These are phyloP conservation scores for Sonneratia alba DNA, from an alignment of 345 rosid species.

Conservation along the genomic window DNA sequence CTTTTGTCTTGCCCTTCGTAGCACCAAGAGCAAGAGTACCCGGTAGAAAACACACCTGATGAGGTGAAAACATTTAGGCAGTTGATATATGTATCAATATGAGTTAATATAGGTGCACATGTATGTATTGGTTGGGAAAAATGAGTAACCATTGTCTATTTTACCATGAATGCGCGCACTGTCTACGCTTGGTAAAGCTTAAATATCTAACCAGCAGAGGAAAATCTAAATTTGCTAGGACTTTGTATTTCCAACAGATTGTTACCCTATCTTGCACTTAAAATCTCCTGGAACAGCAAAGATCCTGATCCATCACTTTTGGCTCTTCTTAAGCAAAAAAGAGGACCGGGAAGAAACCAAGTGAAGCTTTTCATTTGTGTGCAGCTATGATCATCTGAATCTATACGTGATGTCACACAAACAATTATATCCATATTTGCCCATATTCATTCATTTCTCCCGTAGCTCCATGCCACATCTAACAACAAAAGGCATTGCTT, in stretches of 20 bases:
- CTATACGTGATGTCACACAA: background rate
- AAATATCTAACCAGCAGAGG: background rate
- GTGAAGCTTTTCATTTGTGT: background rate
- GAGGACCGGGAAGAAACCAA: background rate
- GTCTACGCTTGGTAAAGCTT: background rate
- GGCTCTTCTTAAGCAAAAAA: background rate
- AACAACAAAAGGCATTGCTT: background rate
- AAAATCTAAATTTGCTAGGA: background rate
- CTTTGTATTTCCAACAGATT: background rate
- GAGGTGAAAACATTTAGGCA: background rate
- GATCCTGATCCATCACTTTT: background rate
- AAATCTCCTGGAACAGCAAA: background rate
- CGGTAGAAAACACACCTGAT: slow-evolving; percentile 90
- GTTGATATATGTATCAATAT: background rate
- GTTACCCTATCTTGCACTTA: background rate
- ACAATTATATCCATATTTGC: background rate
- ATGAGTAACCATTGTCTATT: background rate
- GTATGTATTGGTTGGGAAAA: background rate
- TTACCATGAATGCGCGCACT: background rate
- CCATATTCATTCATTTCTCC: background rate
- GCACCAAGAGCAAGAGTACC: slow-evolving; percentile 97
- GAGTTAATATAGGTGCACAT: background rate
- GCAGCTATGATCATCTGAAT: background rate
- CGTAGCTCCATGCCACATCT: background rate
- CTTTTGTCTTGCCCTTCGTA: slow-evolving; percentile 78